Base-by-base conservation (phyloP, 805 yeast genomes). In the Cyberlindnera mycetangii region DNA sequence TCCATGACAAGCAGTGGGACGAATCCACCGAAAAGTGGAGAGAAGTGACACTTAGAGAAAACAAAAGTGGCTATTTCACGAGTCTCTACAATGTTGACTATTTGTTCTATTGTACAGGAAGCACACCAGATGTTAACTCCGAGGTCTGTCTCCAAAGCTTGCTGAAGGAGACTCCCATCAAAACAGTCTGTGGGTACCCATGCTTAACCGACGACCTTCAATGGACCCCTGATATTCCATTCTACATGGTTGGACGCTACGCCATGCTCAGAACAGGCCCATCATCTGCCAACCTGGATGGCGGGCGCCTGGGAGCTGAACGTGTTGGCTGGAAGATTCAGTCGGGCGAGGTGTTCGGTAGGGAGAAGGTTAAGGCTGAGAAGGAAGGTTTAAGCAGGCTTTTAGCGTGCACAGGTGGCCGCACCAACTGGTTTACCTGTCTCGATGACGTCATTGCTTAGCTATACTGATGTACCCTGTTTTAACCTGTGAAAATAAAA, bases 261-360 rank as follows among this genome's bases (percentile, higher is more conserved):
- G 74, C 76, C 0, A 64, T 68, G 36, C 51, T 72, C 17, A 54
- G 65, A 36, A 64, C 69, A 41, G 76, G 76, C 0, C 76, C 76
- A 1, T 66, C 74, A 0, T 64, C 72, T 17, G 76, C 76, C 2
- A 72, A 72, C 44, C 54, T 72, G 34, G 76, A 70, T 42, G 77
- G 76, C 3, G 76, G 75, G 1, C 50, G 77, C 30, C 48, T 65
- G 11, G 74, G 74, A 3, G 74, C 75, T 1, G 77, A 72, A 48
- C 50, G 76, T 39, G 62, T 71, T 24, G 75, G 75, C 3, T 48
- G 52, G 52, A 25, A 32, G n/a, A 34, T 48, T 19, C 52, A 48
- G 20, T 15, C 11, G 14, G 39, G 21, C 9, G 16, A 15, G 19
- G 20, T 36, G 21, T 16, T 24, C 21, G 37, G 22, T 9, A 28